Base-by-base conservation (phyloP, 2,329 filamentous ascomycete species). In the Colletotrichum trifolii region DNA sequence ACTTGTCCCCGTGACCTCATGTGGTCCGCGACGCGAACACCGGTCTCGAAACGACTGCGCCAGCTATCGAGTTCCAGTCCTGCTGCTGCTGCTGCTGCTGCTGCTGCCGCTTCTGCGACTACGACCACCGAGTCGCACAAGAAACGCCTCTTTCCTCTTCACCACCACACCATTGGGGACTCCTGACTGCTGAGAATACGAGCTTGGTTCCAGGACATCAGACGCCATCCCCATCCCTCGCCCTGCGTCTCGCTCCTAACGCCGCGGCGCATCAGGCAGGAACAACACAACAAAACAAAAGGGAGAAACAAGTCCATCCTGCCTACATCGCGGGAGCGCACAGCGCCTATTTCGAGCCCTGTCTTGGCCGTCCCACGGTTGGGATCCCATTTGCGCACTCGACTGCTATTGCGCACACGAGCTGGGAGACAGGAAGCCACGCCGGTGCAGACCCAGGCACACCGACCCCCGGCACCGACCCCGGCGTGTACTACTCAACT, bases 121-220 rank as follows among this genome's bases (percentile, higher is more conserved):
- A 25, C 65, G 53, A 60, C 67, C 49, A 67, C 52, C 61, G 67
- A 66, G 74, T 78, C 68, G 69, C 72, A 78, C 75, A 73, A 70
- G 69, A 60, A 71, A 71, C 72, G 72, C 71, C 72, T 69, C 71
- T 69, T 69, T 68, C 67, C 71, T 70, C 68, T 72, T 70, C 72
- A 68, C 67, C 63, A 66, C 69, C 69, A 71, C 67, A 70, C 71
- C 70, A 77, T 77, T 76, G 74, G 73, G 71, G 69, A 68, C 54
- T 66, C 68, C 66, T 70, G 64, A 69, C 64, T 69, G 68, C 70
- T 70, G 70, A 71, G 66, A 74, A 77, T 78, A 77, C 76, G 76
- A 77, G 73, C 50, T 62, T 52, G 25, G 25, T 25, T 25, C 25
- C 38, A 45, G 45, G 45, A 53, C n/a, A 43, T n/a, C 43, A 39